Base-by-base conservation (phyloP, 2,329 filamentous ascomycete genomes). In the Paecilomyces sp. region DNA sequence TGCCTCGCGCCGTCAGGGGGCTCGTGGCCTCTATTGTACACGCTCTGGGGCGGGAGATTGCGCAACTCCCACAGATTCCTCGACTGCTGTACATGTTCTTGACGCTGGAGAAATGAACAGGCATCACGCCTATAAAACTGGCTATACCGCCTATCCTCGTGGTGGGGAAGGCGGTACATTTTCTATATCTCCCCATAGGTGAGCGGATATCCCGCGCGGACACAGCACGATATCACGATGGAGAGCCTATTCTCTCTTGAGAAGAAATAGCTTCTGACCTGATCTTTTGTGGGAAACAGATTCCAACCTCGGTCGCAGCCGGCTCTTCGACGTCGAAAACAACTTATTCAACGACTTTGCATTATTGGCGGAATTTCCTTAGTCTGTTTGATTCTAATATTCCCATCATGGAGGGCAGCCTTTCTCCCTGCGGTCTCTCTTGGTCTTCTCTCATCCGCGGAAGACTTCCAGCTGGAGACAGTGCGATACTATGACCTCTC, bases 401-500 rank as follows among this genome's bases (percentile, higher is more conserved):
- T 92, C 76, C 83, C 92, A 56, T 90, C 91, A 75, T 85, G 91
- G 64, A 77, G 87, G 77, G 74, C 85, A 77, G 66, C 80, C 79
- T 68, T 87, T 78, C 66, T 91, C 78, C 72, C 81, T 79, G 71
- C 83, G 79, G 70, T 83, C 25, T 89, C 89, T 0, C 80, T 95
- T 55, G 90, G 89, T 31, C 82, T 93, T 36, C 78, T 92, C 56
- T 86, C 86, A 47, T 79, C 83, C 24, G 78, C 80, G 57, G 86
- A 88, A 57, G 87, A 90, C 65, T 84, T 91, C 63, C 88, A 96
- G 70, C 85, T 97, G 60, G 91, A 97, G 74, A 97, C 93, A 1
- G 90, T 99, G 62, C 90, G 93, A 73, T 97, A 99, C 78, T 97
- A 97, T 77, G 94, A 99, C 74, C 82, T 99, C 63, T 89, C 88